phyloP scores from a whole-genome alignment of 257 asterid species.

The Solanum ossicruentum region DNA sequence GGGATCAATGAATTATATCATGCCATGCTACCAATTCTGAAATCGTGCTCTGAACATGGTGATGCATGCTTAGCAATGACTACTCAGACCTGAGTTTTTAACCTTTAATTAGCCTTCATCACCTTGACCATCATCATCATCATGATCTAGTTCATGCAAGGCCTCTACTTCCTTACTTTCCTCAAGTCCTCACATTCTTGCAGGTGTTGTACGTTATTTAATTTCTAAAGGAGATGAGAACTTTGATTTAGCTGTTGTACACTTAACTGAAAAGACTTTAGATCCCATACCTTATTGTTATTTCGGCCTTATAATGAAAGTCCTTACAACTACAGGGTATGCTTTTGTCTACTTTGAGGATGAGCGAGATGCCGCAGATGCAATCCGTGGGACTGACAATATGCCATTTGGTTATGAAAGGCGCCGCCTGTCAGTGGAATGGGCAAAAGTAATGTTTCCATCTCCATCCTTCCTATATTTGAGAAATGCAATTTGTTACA shows the following conservation, averaged over 20 bases:
- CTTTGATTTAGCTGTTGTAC: conserved; percentile 26
- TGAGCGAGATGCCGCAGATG: conserved; percentile 90
- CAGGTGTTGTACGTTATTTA: conserved; percentile 79
- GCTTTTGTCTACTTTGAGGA: conserved; percentile 91
- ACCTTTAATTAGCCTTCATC: conserved; percentile 41
- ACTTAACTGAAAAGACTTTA: neutral
- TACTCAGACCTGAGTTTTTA: conserved; percentile 40
- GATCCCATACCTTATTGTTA: neutral
- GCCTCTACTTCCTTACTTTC: conserved; percentile 73
- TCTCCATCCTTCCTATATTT: neutral
- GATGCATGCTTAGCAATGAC: conserved; percentile 81
- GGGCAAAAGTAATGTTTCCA: conserved; percentile 60
- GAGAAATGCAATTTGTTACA: neutral
- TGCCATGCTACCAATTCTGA: conserved; percentile 74
- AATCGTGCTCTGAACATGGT: conserved; percentile 61
- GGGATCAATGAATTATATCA: conserved; percentile 60
- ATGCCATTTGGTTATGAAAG: conserved; percentile 61
- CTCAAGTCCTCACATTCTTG: conserved; percentile 63
- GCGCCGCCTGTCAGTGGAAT: conserved; percentile 71
- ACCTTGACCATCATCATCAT: conserved; percentile 1
- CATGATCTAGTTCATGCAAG: conserved; percentile 67
- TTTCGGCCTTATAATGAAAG: conserved; percentile 15
- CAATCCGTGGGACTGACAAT: conserved; percentile 58
- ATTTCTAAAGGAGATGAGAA: conserved; percentile 26
- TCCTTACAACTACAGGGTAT: conserved; percentile 40